Percentiles rank a stretch among this genome's conserved stretches.
Evolutionary conservation across 129 eudicot species (phyloP).

Genomic region (Dittrichia graveolens): DNA sequence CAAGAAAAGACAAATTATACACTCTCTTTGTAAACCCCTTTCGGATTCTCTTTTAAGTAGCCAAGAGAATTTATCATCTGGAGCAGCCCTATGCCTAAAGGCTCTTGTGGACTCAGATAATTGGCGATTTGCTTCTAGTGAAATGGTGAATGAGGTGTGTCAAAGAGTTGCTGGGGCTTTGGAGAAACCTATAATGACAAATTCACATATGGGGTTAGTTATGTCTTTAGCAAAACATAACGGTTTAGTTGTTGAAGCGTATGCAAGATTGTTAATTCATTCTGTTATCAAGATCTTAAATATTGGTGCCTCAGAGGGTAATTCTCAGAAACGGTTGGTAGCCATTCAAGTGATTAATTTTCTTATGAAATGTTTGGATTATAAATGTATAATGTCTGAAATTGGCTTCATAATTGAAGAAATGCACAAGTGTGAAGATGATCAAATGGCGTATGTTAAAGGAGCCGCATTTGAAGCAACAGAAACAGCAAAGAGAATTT

Average conservation of each 20-base stretch:
- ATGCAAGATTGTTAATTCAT: conserved; percentile 62
- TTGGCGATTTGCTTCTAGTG: conserved; percentile 83
- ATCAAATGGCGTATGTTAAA: conserved; percentile 71
- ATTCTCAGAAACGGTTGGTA: conserved; percentile 65
- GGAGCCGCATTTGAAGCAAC: conserved; percentile 87
- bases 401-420: conserved; percentile 58
- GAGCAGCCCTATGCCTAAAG: conserved; percentile 82
- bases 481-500: conserved; percentile 66
- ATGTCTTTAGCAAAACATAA: conserved; percentile 76
- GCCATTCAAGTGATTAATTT: conserved; percentile 84
- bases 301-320: conserved; percentile 50
- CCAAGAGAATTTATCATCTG: conserved; percentile 74
- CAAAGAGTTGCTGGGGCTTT: conserved; percentile 76
- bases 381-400: conserved; percentile 67
- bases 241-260: conserved; percentile 66
- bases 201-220: conserved; percentile 81
- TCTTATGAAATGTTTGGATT: conserved; percentile 79
- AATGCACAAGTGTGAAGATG: conserved; percentile 77
- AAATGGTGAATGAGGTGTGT: conserved; percentile 77
- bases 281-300: conserved; percentile 59
- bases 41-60: conserved; percentile 71
- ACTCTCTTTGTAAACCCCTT: conserved; percentile 81
- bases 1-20: conserved; percentile 57
- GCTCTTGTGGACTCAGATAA: conserved; percentile 87
- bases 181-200: conserved; percentile 56